Evolutionary conservation across 2,329 filamentous ascomycete species (phyloP), one percentile per base, ranked within the genome.

Genomic region (Epichloe glyceriae): DNA sequence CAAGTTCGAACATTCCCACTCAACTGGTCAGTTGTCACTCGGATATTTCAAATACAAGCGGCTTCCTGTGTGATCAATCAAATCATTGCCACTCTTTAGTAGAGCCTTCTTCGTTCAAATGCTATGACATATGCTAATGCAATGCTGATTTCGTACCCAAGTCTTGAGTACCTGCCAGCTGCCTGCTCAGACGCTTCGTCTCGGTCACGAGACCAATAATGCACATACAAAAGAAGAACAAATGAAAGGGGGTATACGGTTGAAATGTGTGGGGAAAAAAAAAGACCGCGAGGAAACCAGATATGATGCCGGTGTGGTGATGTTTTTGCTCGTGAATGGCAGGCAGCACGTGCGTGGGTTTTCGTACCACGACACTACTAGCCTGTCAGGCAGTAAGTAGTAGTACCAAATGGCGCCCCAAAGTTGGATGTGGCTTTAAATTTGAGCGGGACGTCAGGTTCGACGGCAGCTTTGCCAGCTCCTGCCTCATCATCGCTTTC

Each of bases 381-480:
- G 8, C 26, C 8, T 30, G 10, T 44, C 35, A 20, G 49, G 59
- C 15, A 45, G 42, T n/a, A n/a, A n/a, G n/a, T n/a, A n/a, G n/a
- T 50, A 56, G 55, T 55, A 35, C 72, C 72, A 55, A 74, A 71
- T 1, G 72, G 72, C 19, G 70, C 68, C 12, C 72, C 72, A 59
- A 75, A 75, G 55, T 75, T 75, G 54, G 62, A 69, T 17, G 68
- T 72, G 26, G 60, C 66, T 57, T 64, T 73, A 40, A 76, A 60
- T 57, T 69, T 72, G 33, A 76, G 63, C 1, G 73, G 70, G 30
- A 75, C 65, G 22, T 75, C 71, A n/a, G 58, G 53, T 42, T 70
- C 67, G 15, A 67, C 50, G 8, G 33, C 58, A 4, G 57, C 59
- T 34, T 65, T 63, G 34, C 54, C 55, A 20, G 53, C 54, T 22